Evolutionary conservation across 2,329 filamentous ascomycete species (phyloP).

Genomic region (Magnaporthiopsis poae): DNA sequence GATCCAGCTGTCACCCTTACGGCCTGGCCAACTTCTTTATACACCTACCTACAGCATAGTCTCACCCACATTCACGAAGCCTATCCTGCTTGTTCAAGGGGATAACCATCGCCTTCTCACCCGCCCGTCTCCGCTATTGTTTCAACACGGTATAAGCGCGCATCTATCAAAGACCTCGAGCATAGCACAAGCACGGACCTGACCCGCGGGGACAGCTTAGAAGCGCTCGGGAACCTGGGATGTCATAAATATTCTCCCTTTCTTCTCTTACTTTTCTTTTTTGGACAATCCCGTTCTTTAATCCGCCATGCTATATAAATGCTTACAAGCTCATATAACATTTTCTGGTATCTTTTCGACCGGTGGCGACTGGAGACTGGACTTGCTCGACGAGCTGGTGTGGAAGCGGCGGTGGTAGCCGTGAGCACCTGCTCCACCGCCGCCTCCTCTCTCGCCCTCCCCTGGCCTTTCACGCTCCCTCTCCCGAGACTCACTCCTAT

Average conservation of each 20-base stretch:
- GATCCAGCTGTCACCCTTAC: neutral
- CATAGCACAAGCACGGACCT: no score
- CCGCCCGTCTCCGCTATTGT: neutral
- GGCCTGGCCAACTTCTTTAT: neutral
- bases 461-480: neutral
- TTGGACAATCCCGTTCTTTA: neutral
- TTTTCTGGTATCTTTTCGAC: neutral
- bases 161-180: neutral
- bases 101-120: neutral
- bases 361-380: neutral
- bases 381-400: neutral
- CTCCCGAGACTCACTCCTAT: neutral
- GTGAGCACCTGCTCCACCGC: neutral
- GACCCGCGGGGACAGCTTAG: neutral
- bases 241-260: neutral
- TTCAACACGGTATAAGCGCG: neutral
- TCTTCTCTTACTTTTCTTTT: neutral
- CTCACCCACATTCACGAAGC: neutral
- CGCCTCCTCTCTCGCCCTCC: slow-evolving; percentile 1
- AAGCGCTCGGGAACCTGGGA: no score
- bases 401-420: neutral
- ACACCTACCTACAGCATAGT: neutral
- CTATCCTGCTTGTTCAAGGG: neutral
- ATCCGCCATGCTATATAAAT: neutral
- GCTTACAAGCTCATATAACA: neutral